Evolutionary conservation across 306 rosid species (phyloP), one percentile per base, ranked within the genome.

Genomic region (Geum urbanum): DNA sequence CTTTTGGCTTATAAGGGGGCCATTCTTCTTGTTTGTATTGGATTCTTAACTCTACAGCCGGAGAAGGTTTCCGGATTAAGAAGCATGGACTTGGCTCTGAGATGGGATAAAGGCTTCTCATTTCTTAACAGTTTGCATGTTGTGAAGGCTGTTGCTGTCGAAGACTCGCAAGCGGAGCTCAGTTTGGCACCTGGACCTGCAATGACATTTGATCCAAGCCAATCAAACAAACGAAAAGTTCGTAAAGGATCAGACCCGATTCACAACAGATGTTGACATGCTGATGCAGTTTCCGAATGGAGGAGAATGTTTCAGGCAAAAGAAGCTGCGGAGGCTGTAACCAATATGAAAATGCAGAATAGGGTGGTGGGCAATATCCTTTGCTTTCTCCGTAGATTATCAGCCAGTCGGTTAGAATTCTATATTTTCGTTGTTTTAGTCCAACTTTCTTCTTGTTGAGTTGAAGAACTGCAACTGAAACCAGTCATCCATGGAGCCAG

Each of bases 171-270:
- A 52, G 57, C 83, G 22, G 65, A 75, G 73, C 69, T 78, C 80
- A 83, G 62, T 65, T 73, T 84, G 76, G 96, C 97, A 37, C 96
- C 97, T 70, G 82, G 92, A 1, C 89, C 97, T 70, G 81, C 86
- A 35, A 46, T 81, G 73, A 77, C 77, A 18, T 84, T 87, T 20
- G 88, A 90, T 85, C 88, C 88, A 20, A 82, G 81, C 69, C 92
- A 84, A 63, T 87, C 92, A 37, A 81, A 88, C 83, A 90, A 94
- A 67, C 81, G 98, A 74, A 61, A 88, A 52, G 86, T 88, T 61
- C 55, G 80, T 63, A 81, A 76, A 76, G 98, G 98, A 48, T 87
- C 98, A 32, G 95, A 94, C 73, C 98, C 98, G 22, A 94, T 94
- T 83, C 97, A 94, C 80, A 94, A 94, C 79, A 87, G 89, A 81